Evolutionary conservation across 192 early-diverging fungal genomes (phyloP), one percentile per base, ranked within the genome.

Genomic region (Jimgerdemannia lactiflua): DNA sequence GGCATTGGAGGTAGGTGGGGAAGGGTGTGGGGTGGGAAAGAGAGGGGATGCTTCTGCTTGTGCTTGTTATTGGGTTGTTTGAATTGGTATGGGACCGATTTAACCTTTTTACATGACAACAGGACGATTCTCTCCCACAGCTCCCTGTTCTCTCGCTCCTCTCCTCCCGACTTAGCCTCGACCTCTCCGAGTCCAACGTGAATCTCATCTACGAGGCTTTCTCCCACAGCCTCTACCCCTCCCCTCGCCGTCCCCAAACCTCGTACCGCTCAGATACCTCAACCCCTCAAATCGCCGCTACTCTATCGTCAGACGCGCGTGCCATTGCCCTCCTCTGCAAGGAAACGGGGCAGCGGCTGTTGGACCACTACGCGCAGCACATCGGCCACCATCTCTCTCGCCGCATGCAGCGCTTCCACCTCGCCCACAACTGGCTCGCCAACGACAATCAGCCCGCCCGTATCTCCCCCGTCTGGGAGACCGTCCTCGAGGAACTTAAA

Each of bases 141-240:
- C 43, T 67, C 68, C 73, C 74, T 11, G 75, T 75, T 11, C 39
- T 81, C n/a, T 54, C 42, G 7, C 39, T 85, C 18, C 59, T 78
- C 3, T 67, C 71, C 18, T 78, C 84, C 41, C 74, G 81, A 3
- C 64, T 83, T n/a, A 75, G 74, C 74, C 79, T 78, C 20, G 78
- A 85, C 49, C 71, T 85, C n/a, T 71, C 77, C 4, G 83, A 85
- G 41, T 59, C 71, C 66, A 70, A 67, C 6, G 64, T 82, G 9
- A 42, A 49, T 7, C 73, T 75, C 49, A 69, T 73, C 11, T 83
- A 77, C 67, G 66, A 29, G 54, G 49, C 64, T 18, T 77, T 18
- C 72, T 75, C 69, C 42, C 63, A 39, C 8, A 11, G 11, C 59
- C 64, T 70, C 43, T 76, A 42, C 39, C 44, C 42, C 8, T 7